Conservation (phyloP, 2,329 filamentous ascomycete species). For the Alternaria panax region DNA sequence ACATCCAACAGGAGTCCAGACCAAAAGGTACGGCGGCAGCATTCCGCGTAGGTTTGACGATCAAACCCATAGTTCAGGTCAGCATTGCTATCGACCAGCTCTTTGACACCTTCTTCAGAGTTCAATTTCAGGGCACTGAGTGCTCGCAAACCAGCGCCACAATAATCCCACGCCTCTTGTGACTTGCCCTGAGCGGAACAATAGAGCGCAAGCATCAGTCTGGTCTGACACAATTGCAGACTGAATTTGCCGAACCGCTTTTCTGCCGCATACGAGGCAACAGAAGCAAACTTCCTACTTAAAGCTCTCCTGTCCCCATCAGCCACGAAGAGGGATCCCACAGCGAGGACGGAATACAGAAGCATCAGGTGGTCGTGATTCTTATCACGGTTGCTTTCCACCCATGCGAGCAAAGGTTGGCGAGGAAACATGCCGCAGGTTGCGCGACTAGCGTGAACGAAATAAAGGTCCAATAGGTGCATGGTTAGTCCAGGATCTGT, state of each 20-base stretch:
- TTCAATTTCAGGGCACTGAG: constrained; percentile 69
- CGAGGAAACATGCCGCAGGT: constrained; percentile 65
- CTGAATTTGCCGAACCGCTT: constrained; percentile 60
- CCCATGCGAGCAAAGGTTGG: constrained; percentile 62
- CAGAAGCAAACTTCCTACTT: constrained; percentile 59
- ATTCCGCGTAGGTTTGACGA: constrained; percentile 67
- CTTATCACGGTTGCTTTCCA: constrained; percentile 57
- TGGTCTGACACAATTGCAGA: constrained; percentile 71
- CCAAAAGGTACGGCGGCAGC: constrained; percentile 75
- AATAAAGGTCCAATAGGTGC: constrained; percentile 64
- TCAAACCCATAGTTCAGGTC: constrained; percentile 65
- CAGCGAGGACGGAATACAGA: constrained; percentile 65
- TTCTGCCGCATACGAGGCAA: constrained; percentile 66
- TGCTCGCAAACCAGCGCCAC: constrained; percentile 67
- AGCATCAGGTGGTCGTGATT: constrained; percentile 65
- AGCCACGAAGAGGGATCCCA: constrained; percentile 64
- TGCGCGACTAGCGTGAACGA: constrained; percentile 63
- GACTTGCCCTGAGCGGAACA: constrained; percentile 68
- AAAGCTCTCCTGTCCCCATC: constrained; percentile 55
- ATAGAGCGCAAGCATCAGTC: constrained; percentile 72
- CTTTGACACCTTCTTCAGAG: constrained; percentile 61
- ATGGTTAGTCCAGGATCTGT: constrained; percentile 58
- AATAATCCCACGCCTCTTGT: constrained; percentile 68
- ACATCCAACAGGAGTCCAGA: constrained; percentile 73
- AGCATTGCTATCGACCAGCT: constrained; percentile 54